A percentile compares a stretch with the other conserved stretches of the same genome.
These are phyloP conservation scores for Eimeria acervulina DNA, from an alignment of 169 alveolate species.

Conservation along the genomic window DNA sequence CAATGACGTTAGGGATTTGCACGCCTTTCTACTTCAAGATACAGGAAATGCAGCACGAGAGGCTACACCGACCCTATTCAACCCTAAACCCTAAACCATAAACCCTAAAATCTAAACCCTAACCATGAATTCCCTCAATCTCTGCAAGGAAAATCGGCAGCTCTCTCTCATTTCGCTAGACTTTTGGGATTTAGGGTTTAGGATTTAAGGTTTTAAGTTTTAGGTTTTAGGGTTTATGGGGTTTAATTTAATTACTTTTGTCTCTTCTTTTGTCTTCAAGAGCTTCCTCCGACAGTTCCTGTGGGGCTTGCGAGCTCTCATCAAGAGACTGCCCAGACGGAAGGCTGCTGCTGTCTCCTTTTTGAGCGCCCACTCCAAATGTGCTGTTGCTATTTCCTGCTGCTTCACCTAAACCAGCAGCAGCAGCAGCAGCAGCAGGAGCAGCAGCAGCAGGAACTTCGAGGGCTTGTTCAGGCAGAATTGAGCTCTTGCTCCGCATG, in stretches of 20 bases:
- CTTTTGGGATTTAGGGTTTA: too few species aligned
- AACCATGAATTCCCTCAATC: too few species aligned
- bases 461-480: neutral
- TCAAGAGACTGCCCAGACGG: neutral
- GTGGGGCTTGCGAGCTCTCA: neutral
- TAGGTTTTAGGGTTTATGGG: neutral
- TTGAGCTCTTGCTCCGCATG: neutral
- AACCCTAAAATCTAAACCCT: too few species aligned
- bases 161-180: too few species aligned
- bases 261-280: slow-evolving; percentile 22
- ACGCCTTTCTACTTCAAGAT: too few species aligned
- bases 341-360: slow-evolving; percentile 4
- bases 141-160: too few species aligned
- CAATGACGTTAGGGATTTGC: too few species aligned
- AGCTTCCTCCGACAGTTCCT: slow-evolving; percentile 25
- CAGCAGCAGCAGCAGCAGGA: neutral
- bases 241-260: neutral
- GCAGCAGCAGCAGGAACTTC: neutral
- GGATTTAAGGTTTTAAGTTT: too few species aligned
- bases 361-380: neutral
- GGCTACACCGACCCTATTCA: too few species aligned
- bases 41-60: too few species aligned
- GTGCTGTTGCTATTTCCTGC: neutral
- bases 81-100: too few species aligned
- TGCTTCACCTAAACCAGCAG: neutral